These are phyloP conservation scores for Metschnikowia matae DNA, from an alignment of 805 yeast genomes.

Conservation along the genomic window DNA sequence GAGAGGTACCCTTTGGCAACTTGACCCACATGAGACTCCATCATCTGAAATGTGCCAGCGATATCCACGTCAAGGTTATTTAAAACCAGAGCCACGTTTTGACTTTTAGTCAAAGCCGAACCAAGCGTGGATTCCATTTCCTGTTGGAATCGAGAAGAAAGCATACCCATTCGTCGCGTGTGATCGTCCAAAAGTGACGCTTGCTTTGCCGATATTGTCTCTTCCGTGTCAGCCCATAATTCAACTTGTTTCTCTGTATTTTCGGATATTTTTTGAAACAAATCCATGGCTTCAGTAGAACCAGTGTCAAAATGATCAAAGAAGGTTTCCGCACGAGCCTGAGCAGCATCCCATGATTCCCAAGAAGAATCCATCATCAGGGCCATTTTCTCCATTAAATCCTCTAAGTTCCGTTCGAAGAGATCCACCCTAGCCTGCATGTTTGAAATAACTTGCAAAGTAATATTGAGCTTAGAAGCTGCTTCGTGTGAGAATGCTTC, in stretches of 20 bases:
- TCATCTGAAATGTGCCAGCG: neutral
- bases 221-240: conserved; percentile 3
- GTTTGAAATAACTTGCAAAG: neutral
- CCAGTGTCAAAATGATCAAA: neutral
- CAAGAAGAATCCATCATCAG: conserved; percentile 2
- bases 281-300: conserved; percentile 2
- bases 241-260: conserved; percentile 4
- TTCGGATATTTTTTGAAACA: neutral
- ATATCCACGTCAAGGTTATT: neutral
- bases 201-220: conserved; percentile 1
- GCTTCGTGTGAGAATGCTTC: neutral
- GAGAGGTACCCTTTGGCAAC: neutral
- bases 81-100: neutral
- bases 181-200: conserved; percentile 5
- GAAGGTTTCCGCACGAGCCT: neutral
- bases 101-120: neutral
- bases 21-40: conserved; percentile 1
- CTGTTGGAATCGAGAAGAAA: neutral
- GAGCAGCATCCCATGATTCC: neutral
- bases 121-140: neutral
- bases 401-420: conserved; percentile 2
- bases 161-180: neutral
- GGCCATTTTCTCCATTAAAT: conserved; percentile 2
- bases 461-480: neutral
- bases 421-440: conserved; percentile 1